Percentiles rank a stretch among this genome's conserved stretches.
Evolutionary conservation across 768 basidiomycete genomes (phyloP).

Genomic region (Panellus pusillus): DNA sequence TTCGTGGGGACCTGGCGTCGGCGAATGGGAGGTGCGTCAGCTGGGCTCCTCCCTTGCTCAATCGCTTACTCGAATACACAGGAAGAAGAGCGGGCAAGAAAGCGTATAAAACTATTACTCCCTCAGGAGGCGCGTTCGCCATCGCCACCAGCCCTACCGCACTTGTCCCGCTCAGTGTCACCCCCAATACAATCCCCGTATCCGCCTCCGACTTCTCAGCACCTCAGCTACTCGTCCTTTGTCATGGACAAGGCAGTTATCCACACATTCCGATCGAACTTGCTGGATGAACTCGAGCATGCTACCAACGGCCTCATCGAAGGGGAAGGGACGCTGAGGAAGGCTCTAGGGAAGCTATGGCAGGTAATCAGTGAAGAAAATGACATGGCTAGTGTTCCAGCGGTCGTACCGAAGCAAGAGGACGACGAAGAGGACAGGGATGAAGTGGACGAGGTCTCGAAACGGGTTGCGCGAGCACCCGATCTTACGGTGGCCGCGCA

Average conservation of each 20-base stretch:
- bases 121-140: slow-evolving; percentile 64
- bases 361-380: slow-evolving; percentile 76
- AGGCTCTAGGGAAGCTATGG: slow-evolving; percentile 79
- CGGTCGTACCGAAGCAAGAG: slow-evolving; percentile 66
- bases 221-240: slow-evolving; percentile 78
- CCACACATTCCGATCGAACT: slow-evolving; percentile 76
- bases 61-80: slow-evolving; percentile 28
- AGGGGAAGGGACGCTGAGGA: slow-evolving; percentile 71
- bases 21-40: slow-evolving; percentile 77
- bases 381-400: slow-evolving; percentile 37
- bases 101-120: slow-evolving; percentile 69
- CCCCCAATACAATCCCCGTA: slow-evolving; percentile 81
- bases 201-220: slow-evolving; percentile 62
- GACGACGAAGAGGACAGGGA: slow-evolving; percentile 60
- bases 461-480: slow-evolving; percentile 56
- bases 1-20: slow-evolving; percentile 80
- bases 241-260: slow-evolving; percentile 85
- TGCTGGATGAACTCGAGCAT: slow-evolving; percentile 78
- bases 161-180: slow-evolving; percentile 71
- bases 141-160: slow-evolving; percentile 72
- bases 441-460: slow-evolving; percentile 38
- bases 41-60: slow-evolving; percentile 2
- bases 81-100: slow-evolving; percentile 83
- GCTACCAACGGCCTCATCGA: slow-evolving; percentile 84
- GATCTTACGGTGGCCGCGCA: slow-evolving; percentile 65